Evolutionary conservation across 2,329 filamentous ascomycete genomes (phyloP).

Genomic region (Bipolaris bicolor): DNA sequence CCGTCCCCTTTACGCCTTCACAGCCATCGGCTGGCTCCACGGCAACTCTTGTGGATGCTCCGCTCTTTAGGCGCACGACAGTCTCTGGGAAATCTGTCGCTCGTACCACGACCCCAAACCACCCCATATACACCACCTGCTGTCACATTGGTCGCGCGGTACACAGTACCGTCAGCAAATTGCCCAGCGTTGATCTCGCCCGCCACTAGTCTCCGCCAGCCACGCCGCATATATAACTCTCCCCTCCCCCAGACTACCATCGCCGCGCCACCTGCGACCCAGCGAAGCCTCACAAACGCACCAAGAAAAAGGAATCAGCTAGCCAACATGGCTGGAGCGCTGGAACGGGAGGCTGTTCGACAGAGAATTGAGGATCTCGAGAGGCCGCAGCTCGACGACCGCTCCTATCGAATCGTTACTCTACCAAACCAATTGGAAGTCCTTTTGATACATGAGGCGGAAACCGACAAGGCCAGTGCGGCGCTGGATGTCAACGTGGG

Average conservation of each 20-base stretch:
- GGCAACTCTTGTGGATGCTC: constrained; percentile 36
- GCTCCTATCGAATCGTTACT: constrained; percentile 84
- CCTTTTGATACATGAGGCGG: constrained; percentile 88
- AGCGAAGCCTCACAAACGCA: constrained; percentile 17
- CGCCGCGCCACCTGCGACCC: constrained; percentile 15
- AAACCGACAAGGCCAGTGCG: constrained; percentile 96
- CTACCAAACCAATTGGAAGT: constrained; percentile 88
- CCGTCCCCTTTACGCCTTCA: constrained; percentile 3
- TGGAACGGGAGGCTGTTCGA: constrained; percentile 32
- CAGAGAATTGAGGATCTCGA: constrained; percentile 69
- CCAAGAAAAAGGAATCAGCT: constrained; percentile 11
- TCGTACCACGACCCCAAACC: constrained; percentile 23
- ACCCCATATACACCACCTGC: constrained; percentile 13
- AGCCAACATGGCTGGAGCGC: constrained; percentile 38
- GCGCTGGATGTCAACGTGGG: constrained; percentile 95
- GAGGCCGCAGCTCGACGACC: constrained; percentile 83
- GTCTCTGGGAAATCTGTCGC: constrained; percentile 31
- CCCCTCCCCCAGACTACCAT: constrained; percentile 17
- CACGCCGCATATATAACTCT: constrained; percentile 29
- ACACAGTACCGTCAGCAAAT: constrained; percentile 22
- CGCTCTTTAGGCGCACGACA: constrained; percentile 23
- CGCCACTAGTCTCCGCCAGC: constrained; percentile 30
- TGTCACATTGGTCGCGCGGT: constrained; percentile 20
- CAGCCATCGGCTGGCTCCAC: constrained; percentile 20
- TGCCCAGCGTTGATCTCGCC: constrained; percentile 15